These are phyloP conservation scores for Lepraria neglecta DNA, from an alignment of 495 filamentous ascomycete genomes.

Conservation along the genomic window DNA sequence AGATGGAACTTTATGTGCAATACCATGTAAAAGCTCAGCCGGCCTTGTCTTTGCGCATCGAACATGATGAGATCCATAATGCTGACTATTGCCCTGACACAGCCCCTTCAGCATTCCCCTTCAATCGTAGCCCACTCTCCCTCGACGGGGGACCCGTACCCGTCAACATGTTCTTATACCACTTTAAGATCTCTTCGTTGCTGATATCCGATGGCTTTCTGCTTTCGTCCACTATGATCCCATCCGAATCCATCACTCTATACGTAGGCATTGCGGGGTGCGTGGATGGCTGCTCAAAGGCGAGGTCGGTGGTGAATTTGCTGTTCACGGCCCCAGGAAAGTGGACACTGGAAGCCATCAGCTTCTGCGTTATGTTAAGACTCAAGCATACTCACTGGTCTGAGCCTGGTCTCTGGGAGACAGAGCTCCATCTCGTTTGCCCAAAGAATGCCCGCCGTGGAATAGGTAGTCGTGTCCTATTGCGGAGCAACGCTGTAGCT, in stretches of 20 bases:
- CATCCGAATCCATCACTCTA: conserved; percentile 78
- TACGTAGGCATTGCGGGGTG: conserved; percentile 74
- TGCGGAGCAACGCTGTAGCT: not conserved
- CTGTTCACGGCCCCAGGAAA: conserved; percentile 96
- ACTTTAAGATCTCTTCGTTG: conserved; percentile 59
- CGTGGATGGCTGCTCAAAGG: conserved; percentile 63
- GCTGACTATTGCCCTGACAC: conserved; percentile 47
- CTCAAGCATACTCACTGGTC: conserved; percentile 42
- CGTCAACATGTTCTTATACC: conserved; percentile 63
- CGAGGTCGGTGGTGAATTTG: conserved; percentile 74
- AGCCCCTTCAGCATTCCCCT: conserved; percentile 9
- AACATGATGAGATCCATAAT: conserved; percentile 96
- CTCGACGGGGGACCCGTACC: conserved; percentile 35
- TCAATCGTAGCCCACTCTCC: not conserved
- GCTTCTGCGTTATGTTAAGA: conserved; percentile 3
- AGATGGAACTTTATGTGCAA: not conserved
- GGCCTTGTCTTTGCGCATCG: conserved; percentile 73
- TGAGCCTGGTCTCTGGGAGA: conserved; percentile 65
- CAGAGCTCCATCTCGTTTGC: conserved; percentile 45
- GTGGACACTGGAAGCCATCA: conserved; percentile 51
- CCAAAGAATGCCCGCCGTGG: not conserved
- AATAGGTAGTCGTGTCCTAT: not conserved
- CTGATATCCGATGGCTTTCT: conserved; percentile 54
- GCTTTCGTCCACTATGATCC: conserved; percentile 65
- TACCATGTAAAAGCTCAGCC: conserved; percentile 95